Conservation (phyloP, 352 stramenopile species). For the Aphanomyces cochlioides region DNA sequence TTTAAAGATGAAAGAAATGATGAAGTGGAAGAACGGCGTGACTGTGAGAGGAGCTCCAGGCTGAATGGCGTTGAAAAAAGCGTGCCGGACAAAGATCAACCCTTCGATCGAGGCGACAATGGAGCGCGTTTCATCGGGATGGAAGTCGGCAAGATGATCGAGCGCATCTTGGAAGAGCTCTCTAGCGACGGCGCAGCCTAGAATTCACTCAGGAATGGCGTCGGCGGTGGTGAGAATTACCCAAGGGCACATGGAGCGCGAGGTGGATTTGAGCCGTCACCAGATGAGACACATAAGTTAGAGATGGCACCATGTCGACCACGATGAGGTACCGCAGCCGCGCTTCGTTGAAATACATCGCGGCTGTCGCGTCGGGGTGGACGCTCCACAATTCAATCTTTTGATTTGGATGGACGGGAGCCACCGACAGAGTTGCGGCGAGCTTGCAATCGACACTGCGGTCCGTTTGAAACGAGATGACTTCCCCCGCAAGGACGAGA, state of each 20-base stretch:
- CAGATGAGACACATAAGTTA: no score
- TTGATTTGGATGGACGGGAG: not conserved
- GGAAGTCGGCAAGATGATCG: not conserved
- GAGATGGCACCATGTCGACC: not conserved
- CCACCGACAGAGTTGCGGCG: not conserved
- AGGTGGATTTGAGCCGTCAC: slow-evolving; percentile 8
- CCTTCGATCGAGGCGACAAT: not conserved
- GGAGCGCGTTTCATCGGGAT: not conserved
- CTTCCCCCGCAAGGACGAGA: not conserved
- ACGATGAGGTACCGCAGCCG: not conserved
- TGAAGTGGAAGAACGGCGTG: slow-evolving; percentile 62
- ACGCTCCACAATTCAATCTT: slow-evolving; percentile 25
- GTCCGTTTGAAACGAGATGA: not conserved
- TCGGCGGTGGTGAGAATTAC: not conserved
- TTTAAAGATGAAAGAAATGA: slow-evolving; percentile 50
- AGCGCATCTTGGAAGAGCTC: slow-evolving; percentile 41
- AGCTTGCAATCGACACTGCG: not conserved
- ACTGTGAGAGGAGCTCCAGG: not conserved
- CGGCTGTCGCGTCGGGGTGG: not conserved
- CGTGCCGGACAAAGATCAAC: not conserved
- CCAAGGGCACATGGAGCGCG: slow-evolving; percentile 4
- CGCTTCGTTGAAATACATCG: slow-evolving; percentile 7
- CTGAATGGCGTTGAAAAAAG: not conserved
- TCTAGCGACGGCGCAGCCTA: slow-evolving; percentile 45
- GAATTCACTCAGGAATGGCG: no score